phyloP scores from a whole-genome alignment of 2,329 filamentous ascomycete species.

The Fusarium musae region DNA sequence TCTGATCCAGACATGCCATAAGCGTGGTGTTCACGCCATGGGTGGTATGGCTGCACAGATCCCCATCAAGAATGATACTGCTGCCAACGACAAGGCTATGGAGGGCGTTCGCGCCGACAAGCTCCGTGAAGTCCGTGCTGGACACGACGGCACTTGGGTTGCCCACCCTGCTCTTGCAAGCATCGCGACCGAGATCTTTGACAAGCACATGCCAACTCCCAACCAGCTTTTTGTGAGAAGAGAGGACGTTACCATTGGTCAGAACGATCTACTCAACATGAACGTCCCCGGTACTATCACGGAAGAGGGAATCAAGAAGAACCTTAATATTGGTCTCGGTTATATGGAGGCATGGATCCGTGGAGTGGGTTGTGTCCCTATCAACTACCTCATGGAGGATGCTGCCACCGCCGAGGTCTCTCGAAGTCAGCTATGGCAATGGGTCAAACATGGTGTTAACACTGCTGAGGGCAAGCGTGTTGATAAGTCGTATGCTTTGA shows the following conservation, averaged over 20 bases:
- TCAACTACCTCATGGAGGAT: slow-evolving; percentile 99
- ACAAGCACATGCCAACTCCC: slow-evolving; percentile 97
- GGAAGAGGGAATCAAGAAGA: slow-evolving; percentile 96
- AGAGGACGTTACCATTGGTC: slow-evolving; percentile 86
- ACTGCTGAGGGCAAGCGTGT: slow-evolving; percentile 92
- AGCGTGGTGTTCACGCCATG: slow-evolving; percentile 97
- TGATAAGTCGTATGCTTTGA: slow-evolving; percentile 90
- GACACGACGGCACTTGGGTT: slow-evolving; percentile 97
- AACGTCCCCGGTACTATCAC: slow-evolving; percentile 93
- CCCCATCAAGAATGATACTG: slow-evolving; percentile 93
- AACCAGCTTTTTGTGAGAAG: slow-evolving; percentile 94
- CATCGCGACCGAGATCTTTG: slow-evolving; percentile 94
- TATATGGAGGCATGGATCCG: slow-evolving; percentile 99
- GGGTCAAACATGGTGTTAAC: slow-evolving; percentile 77
- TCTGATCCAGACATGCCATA: slow-evolving; percentile 97
- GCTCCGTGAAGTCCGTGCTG: slow-evolving; percentile 92
- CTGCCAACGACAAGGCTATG: slow-evolving; percentile 94
- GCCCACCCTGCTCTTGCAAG: slow-evolving; percentile 91
- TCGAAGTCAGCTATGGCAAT: slow-evolving; percentile 96
- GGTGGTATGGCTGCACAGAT: slow-evolving; percentile 99
- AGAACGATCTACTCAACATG: slow-evolving; percentile 96
- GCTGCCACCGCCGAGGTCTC: slow-evolving; percentile 97
- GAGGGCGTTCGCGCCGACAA: slow-evolving; percentile 93
- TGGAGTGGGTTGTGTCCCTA: slow-evolving; percentile 94
- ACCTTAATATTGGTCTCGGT: slow-evolving; percentile 92